Conservation (phyloP, 257 asterid species). For the Agastache rugosa region DNA sequence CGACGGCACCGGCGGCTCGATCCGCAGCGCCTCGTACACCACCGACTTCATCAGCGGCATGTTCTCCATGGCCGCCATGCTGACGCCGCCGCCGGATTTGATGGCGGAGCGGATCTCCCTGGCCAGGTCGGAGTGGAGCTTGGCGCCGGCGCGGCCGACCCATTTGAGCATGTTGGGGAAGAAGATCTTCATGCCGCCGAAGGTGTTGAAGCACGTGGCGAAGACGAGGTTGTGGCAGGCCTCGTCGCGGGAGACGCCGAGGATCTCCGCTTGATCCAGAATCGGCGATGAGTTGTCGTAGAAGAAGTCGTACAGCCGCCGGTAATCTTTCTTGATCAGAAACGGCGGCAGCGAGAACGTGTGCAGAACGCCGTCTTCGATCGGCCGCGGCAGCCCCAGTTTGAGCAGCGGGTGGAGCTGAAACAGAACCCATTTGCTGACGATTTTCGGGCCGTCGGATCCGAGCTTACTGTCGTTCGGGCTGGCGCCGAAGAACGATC, state of each 20-base stretch:
- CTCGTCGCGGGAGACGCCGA: constrained; percentile 69
- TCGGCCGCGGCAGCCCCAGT: constrained; percentile 57
- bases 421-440: constrained; percentile 74
- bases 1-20: constrained; percentile 83
- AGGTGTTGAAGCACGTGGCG: constrained; percentile 87
- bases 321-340: constrained; percentile 66
- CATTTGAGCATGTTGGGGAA: constrained; percentile 81
- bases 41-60: constrained; percentile 85
- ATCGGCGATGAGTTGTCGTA: constrained; percentile 52
- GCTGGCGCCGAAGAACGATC: constrained; percentile 52
- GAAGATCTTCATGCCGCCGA: constrained; percentile 80
- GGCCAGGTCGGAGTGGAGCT: constrained; percentile 67
- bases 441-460: constrained; percentile 59
- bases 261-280: constrained; percentile 67
- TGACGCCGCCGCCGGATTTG: constrained; percentile 47
- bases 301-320: constrained; percentile 66
- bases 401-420: constrained; percentile 71
- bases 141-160: constrained; percentile 75
- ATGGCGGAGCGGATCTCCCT: constrained; percentile 67
- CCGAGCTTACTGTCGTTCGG: constrained; percentile 62
- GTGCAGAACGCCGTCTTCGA: constrained; percentile 77
- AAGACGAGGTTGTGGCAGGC: constrained; percentile 83
- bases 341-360: constrained; percentile 67
- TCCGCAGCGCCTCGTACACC: constrained; percentile 75
- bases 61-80: constrained; percentile 69